Percentiles rank a stretch among this genome's conserved stretches.
phyloP scores from a whole-genome alignment of 2,329 filamentous ascomycete species.

The Calonectria pseudoturangicola region DNA sequence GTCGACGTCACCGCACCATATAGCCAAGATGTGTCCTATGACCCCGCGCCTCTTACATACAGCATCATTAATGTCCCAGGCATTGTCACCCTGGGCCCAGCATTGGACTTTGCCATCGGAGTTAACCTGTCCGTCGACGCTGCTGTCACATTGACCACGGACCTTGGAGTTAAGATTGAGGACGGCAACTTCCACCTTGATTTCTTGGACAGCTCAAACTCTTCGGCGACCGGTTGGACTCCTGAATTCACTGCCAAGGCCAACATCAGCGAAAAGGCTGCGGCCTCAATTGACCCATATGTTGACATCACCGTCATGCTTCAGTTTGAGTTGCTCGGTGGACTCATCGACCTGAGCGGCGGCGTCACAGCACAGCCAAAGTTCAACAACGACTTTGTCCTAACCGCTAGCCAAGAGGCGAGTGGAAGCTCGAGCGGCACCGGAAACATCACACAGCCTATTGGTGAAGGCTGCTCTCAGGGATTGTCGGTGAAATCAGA shows the following conservation, averaged over 20 bases:
- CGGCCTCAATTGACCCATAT: conserved; percentile 58
- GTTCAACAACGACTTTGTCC: conserved; percentile 60
- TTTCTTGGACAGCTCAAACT: conserved; percentile 56
- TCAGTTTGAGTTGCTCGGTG: conserved; percentile 59
- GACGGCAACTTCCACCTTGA: conserved; percentile 63
- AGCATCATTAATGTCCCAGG: conserved; percentile 63
- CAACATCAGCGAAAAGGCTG: conserved; percentile 58
- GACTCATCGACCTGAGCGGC: conserved; percentile 60
- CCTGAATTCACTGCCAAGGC: conserved; percentile 60
- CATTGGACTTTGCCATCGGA: conserved; percentile 61
- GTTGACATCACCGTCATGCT: conserved; percentile 63
- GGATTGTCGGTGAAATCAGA: conserved; percentile 51
- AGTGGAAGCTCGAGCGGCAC: conserved; percentile 39
- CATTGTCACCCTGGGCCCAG: conserved; percentile 62
- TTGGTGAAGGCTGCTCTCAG: conserved; percentile 49
- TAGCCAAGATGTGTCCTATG: conserved; percentile 59
- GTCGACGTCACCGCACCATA: conserved; percentile 59
- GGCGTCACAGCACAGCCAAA: conserved; percentile 61
- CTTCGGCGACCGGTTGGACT: conserved; percentile 59
- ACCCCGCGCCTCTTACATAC: conserved; percentile 61
- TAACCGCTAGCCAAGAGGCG: conserved; percentile 53
- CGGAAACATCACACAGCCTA: conserved; percentile 38
- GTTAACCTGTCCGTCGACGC: conserved; percentile 60
- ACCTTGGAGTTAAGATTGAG: conserved; percentile 57
- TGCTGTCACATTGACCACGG: conserved; percentile 57